Conservation (phyloP, 2,329 filamentous ascomycete species). For the Apiospora aurea region DNA sequence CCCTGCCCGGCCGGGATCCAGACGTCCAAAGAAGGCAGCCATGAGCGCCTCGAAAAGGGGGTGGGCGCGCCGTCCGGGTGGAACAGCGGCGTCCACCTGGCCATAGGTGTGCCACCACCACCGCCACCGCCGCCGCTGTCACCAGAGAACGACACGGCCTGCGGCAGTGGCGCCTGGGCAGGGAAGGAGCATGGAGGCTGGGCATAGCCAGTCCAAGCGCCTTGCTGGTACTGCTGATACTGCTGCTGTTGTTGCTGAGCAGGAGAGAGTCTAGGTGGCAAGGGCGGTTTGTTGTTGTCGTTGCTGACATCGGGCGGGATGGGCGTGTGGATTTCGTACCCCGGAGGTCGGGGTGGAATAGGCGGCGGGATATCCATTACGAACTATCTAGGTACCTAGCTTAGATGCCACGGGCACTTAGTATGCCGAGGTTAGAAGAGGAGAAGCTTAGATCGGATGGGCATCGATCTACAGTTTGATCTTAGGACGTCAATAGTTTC, state of each 20-base stretch:
- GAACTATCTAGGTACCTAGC: not conserved
- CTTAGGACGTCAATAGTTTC: not conserved
- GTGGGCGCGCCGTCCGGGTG: constrained; percentile 31
- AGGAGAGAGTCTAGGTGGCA: constrained; percentile 7
- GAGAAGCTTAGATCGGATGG: not conserved
- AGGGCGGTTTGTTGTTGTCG: not conserved
- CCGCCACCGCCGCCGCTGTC: no score
- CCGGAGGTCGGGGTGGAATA: constrained; percentile 33
- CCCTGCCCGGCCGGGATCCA: constrained; percentile 30
- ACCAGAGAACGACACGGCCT: not conserved
- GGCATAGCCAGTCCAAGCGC: not conserved
- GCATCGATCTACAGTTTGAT: not conserved
- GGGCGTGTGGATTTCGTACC: constrained; percentile 30
- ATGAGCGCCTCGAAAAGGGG: constrained; percentile 30
- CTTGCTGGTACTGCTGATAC: not conserved
- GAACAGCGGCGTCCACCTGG: constrained; percentile 28
- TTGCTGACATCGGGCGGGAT: not conserved
- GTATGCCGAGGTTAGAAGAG: not conserved
- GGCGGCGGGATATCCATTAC: constrained; percentile 32
- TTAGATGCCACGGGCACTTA: not conserved
- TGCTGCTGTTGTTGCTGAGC: not conserved
- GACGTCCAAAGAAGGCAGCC: constrained; percentile 30
- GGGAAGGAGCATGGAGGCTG: not conserved
- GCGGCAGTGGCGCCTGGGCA: not conserved
- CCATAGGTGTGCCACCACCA: not conserved